phyloP scores from a whole-genome alignment of 768 basidiomycete species.

The Myochromella boudieri region DNA sequence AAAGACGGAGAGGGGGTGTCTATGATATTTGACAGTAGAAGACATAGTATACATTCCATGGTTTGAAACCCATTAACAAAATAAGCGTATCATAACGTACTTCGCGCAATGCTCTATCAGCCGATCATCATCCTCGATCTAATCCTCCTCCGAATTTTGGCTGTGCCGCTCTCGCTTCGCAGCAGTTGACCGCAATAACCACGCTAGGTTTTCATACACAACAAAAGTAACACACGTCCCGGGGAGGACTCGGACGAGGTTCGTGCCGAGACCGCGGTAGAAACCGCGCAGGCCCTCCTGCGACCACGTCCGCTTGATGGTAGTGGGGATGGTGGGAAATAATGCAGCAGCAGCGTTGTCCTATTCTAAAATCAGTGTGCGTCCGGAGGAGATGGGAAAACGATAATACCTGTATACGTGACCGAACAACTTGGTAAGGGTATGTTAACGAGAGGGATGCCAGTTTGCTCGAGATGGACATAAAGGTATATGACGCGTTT shows the following conservation, averaged over 20 bases:
- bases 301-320: slow-evolving; percentile 77
- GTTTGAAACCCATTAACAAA: slow-evolving; percentile 8
- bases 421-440: slow-evolving; percentile 96
- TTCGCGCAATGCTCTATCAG: not conserved
- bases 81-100: slow-evolving; percentile 9
- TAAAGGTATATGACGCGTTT: slow-evolving; percentile 86
- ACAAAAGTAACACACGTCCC: slow-evolving; percentile 98
- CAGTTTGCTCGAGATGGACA: slow-evolving; percentile 90
- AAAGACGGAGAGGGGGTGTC: not conserved
- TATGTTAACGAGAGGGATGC: slow-evolving; percentile 84
- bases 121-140: no score
- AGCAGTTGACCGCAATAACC: slow-evolving; percentile 71
- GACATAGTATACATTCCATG: slow-evolving; percentile 12
- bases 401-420: slow-evolving; percentile 89
- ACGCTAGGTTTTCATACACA: slow-evolving; percentile 92
- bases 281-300: slow-evolving; percentile 84
- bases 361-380: slow-evolving; percentile 30
- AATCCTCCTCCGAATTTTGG: no score
- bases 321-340: slow-evolving; percentile 84
- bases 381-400: slow-evolving; percentile 15
- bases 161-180: slow-evolving; percentile 54
- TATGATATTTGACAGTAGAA: not conserved
- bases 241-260: slow-evolving; percentile 90
- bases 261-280: slow-evolving; percentile 93
- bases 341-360: slow-evolving; percentile 63